Percentiles rank a stretch among this genome's conserved stretches.
Conservation (phyloP, 441 rosid genomes). For the Mallotus repandus region DNA sequence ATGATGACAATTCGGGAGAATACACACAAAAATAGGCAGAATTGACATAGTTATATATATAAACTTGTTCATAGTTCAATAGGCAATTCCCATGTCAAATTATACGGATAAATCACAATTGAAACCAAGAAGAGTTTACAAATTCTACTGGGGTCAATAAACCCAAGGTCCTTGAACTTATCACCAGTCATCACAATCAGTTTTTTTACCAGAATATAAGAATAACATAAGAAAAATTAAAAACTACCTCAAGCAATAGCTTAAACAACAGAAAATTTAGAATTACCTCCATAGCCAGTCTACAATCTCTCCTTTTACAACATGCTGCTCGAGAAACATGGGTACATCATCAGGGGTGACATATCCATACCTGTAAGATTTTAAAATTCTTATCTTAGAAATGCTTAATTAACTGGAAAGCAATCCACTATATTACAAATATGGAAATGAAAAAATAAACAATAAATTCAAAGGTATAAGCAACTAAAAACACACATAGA, state of each 20-base stretch:
- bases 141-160: not conserved
- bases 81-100: not conserved
- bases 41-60: not conserved
- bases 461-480: not conserved
- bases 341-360: slow-evolving; percentile 86
- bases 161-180: no score
- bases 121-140: not conserved
- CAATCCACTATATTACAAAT: not conserved
- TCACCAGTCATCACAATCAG: not conserved
- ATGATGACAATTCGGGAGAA: not conserved
- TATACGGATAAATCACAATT: not conserved
- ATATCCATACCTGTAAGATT: slow-evolving; percentile 79
- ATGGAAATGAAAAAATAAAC: slow-evolving; percentile 12
- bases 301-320: slow-evolving; percentile 77
- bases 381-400: not conserved
- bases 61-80: not conserved
- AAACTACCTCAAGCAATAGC: not conserved
- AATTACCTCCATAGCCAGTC: slow-evolving; percentile 88
- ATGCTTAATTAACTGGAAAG: not conserved
- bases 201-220: not conserved
- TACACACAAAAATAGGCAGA: not conserved
- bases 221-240: not conserved
- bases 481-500: slow-evolving; percentile 9
- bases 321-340: slow-evolving; percentile 73
- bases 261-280: not conserved